These are phyloP conservation scores for Clathrospora elynae DNA, from an alignment of 2,329 filamentous ascomycete species.

Conservation along the genomic window DNA sequence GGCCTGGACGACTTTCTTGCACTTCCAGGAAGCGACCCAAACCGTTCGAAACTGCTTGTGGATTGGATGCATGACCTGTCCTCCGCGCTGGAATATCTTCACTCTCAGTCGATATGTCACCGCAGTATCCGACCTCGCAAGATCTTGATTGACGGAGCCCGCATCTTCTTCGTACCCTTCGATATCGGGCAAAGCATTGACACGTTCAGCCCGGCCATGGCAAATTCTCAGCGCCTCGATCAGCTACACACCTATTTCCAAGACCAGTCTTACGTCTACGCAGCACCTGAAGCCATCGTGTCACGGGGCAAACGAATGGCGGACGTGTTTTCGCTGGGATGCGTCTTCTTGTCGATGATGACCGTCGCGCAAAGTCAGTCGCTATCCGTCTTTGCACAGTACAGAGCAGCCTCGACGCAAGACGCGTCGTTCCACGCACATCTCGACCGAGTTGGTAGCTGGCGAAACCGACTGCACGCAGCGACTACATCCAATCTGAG, in stretches of 20 bases:
- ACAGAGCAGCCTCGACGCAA: conserved; percentile 41
- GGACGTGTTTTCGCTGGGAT: conserved; percentile 50
- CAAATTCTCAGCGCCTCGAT: conserved; percentile 37
- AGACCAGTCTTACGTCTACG: conserved; percentile 47
- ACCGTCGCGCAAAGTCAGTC: conserved; percentile 47
- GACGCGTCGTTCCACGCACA: conserved; percentile 49
- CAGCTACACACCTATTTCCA: conserved; percentile 40
- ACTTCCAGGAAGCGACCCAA: conserved; percentile 35
- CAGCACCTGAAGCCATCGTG: conserved; percentile 46
- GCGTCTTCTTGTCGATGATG: conserved; percentile 49
- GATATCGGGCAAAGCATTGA: conserved; percentile 41
- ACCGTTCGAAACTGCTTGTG: conserved; percentile 42
- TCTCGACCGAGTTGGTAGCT: conserved; percentile 44
- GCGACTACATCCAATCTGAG: conserved; percentile 39
- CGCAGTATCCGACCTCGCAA: conserved; percentile 48
- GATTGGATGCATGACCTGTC: conserved; percentile 51
- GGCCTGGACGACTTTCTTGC: conserved; percentile 48
- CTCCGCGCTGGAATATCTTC: conserved; percentile 47
- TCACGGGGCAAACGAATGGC: conserved; percentile 46
- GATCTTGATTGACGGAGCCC: conserved; percentile 45
- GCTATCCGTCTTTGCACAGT: conserved; percentile 41
- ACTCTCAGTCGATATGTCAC: conserved; percentile 46
- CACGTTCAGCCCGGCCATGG: conserved; percentile 36
- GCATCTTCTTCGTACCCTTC: conserved; percentile 46
- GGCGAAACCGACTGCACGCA: conserved; percentile 41